phyloP scores from a whole-genome alignment of 2,329 filamentous ascomycete species.

The Torrubiella hemipterigena region DNA sequence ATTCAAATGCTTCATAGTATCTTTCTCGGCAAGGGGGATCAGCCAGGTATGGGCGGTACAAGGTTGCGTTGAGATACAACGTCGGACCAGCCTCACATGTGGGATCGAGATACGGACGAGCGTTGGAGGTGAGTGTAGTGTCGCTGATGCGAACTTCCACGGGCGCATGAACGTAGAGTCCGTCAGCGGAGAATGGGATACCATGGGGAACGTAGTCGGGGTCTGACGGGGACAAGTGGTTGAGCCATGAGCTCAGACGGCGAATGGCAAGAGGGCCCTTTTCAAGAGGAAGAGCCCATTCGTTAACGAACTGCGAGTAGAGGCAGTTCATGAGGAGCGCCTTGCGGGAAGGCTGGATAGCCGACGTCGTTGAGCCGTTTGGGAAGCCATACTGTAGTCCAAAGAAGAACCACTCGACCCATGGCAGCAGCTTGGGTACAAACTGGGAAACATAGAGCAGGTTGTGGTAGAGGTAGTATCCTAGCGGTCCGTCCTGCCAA shows the following conservation, averaged over 20 bases:
- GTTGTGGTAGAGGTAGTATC: constrained; percentile 87
- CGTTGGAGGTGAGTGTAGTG: constrained; percentile 31
- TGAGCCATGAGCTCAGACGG: constrained; percentile 78
- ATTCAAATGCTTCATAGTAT: constrained; percentile 87
- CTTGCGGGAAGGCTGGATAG: constrained; percentile 65
- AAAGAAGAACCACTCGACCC: constrained; percentile 93
- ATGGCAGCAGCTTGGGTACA: constrained; percentile 67
- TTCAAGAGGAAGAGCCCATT: constrained; percentile 84
- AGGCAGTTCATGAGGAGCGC: constrained; percentile 93
- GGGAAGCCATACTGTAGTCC: constrained; percentile 94
- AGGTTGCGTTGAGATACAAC: constrained; percentile 79
- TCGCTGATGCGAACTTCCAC: constrained; percentile 83
- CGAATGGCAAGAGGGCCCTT: constrained; percentile 79
- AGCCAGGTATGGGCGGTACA: constrained; percentile 69
- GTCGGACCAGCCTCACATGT: constrained; percentile 58
- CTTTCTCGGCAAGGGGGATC: constrained; percentile 65
- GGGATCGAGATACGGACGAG: constrained; percentile 52
- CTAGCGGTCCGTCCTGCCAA: constrained; percentile 73
- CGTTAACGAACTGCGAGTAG: constrained; percentile 97
- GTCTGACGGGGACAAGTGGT: constrained; percentile 48
- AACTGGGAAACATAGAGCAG: constrained; percentile 71
- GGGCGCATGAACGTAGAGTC: constrained; percentile 77
- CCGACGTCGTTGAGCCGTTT: constrained; percentile 54
- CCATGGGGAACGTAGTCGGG: constrained; percentile 48
- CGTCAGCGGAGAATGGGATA: constrained; percentile 72